These are phyloP conservation scores for Candolleomyces aberdarensis DNA, from an alignment of 768 basidiomycete species.

Conservation along the genomic window DNA sequence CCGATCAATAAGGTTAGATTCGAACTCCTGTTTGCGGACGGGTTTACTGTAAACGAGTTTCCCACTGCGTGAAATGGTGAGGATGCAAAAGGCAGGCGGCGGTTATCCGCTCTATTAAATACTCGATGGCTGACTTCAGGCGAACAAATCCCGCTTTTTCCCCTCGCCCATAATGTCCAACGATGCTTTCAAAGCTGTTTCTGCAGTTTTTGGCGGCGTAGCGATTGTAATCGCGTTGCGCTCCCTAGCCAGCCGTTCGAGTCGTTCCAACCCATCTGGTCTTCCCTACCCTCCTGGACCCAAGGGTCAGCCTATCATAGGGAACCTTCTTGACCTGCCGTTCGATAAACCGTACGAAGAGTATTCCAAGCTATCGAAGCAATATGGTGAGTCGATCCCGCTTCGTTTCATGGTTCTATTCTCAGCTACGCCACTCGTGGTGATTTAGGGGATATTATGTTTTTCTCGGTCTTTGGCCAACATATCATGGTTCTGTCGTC, in stretches of 20 bases:
- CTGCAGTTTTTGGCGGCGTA: background rate
- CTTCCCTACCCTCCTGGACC: conserved; percentile 7
- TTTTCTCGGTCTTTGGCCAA: conserved; percentile 3
- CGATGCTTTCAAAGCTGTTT: background rate
- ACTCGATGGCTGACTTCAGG: no score
- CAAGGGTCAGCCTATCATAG: conserved; percentile 14
- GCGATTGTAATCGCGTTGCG: background rate
- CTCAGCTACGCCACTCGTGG: no score
- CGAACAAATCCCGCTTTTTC: no score
- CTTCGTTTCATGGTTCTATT: background rate
- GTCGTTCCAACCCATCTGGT: background rate
- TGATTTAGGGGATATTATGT: conserved; percentile 8
- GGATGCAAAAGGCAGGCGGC: no score
- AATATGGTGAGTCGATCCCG: conserved; percentile 8
- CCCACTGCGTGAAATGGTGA: no score
- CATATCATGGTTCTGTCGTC: conserved; percentile 4
- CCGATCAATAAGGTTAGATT: no score
- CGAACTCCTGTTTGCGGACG: no score
- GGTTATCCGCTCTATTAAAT: no score
- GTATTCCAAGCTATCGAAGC: conserved; percentile 12
- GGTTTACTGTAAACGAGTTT: no score
- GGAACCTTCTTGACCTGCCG: conserved; percentile 14
- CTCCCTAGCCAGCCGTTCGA: background rate
- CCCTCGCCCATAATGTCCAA: no score
- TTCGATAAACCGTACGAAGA: conserved; percentile 11